Base-by-base conservation (phyloP, 768 basidiomycete genomes). In the Mrakia gelida region DNA sequence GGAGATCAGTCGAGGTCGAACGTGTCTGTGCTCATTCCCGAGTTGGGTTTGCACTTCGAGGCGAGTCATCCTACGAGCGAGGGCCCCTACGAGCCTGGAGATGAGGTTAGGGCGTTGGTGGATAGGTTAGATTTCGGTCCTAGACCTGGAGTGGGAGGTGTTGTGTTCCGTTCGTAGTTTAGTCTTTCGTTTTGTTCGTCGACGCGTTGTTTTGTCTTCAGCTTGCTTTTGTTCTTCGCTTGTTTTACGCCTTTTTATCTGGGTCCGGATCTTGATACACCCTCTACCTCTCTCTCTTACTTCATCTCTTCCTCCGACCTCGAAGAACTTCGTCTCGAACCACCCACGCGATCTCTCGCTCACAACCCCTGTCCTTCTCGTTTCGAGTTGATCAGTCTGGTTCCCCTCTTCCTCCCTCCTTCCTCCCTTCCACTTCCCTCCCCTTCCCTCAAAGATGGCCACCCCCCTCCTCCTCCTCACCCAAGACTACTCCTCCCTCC, bases 111-210 rank as follows among this genome's bases (percentile, higher is more conserved):
- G 41, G 43, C 56, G 3, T 28, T 77, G n/a, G 21, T 77, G 7
- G 76, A 77, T 18, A 70, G 59, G 38, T 43, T 71, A 26, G 70
- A 61, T 18, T 70, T 77, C 21, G 76, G 76, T 3, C 43, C 70
- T 15, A 30, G 61, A 43, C 32, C 76, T 2, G 43, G 28, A 7
- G 41, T 77, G 18, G 30, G 32, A 34, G 76, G 76, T 7, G 59
- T 70, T n/a, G 52, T 77, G 34, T 43, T 77, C 38, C 18, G 67
- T 6, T 70, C 15, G 38, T 16, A 59, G n/a, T 38, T 38, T 8
- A 38, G 38, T 38, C 8, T 38, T 38, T 3, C 8, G 3, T 38
- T 8, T 38, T 38, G 38, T 38, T 38, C 8, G 4, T 38, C 38
- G 52, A 23, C 23, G 52, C 52, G 52, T 54, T 15, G 52, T 54